Conservation (phyloP, 805 yeast species). For the Wickerhamiella shivajii region DNA sequence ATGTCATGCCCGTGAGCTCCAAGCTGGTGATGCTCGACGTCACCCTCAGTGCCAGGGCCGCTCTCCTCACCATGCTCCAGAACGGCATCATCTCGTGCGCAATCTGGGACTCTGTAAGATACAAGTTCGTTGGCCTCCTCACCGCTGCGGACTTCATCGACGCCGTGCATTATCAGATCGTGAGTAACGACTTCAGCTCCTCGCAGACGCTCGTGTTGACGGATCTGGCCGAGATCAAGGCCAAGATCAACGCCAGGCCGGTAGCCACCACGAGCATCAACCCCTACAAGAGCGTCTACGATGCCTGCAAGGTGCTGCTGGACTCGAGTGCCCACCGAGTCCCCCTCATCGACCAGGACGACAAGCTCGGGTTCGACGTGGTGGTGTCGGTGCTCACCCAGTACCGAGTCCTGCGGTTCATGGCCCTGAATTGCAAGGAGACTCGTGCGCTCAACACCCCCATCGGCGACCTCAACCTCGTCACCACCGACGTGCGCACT, state of each 20-base stretch:
- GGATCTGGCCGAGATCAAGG: slow-evolving; percentile 75
- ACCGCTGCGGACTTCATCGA: slow-evolving; percentile 89
- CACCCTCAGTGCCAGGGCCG: slow-evolving; percentile 73
- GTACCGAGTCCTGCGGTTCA: slow-evolving; percentile 88
- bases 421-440: slow-evolving; percentile 90
- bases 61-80: slow-evolving; percentile 76
- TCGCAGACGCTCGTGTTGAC: slow-evolving; percentile 76
- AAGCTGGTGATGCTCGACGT: slow-evolving; percentile 89
- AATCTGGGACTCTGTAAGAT: slow-evolving; percentile 80
- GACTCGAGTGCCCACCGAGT: slow-evolving; percentile 81
- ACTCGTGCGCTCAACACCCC: slow-evolving; percentile 72
- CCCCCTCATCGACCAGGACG: slow-evolving; percentile 89
- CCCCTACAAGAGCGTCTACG: slow-evolving; percentile 78
- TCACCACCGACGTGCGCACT: slow-evolving; percentile 44
- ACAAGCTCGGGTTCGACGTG: slow-evolving; percentile 80
- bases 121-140: slow-evolving; percentile 84
- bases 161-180: slow-evolving; percentile 84
- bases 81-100: slow-evolving; percentile 95
- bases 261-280: slow-evolving; percentile 78
- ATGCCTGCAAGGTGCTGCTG: slow-evolving; percentile 87
- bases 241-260: slow-evolving; percentile 71
- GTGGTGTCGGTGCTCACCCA: slow-evolving; percentile 93
- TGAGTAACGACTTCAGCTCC: slow-evolving; percentile 56
- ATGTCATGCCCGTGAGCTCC: slow-evolving; percentile 90
- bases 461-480: slow-evolving; percentile 49